Percentiles rank a stretch among this genome's conserved stretches.
phyloP scores from a whole-genome alignment of 2,329 filamentous ascomycete genomes.

The Pezizomycotina sp. region DNA sequence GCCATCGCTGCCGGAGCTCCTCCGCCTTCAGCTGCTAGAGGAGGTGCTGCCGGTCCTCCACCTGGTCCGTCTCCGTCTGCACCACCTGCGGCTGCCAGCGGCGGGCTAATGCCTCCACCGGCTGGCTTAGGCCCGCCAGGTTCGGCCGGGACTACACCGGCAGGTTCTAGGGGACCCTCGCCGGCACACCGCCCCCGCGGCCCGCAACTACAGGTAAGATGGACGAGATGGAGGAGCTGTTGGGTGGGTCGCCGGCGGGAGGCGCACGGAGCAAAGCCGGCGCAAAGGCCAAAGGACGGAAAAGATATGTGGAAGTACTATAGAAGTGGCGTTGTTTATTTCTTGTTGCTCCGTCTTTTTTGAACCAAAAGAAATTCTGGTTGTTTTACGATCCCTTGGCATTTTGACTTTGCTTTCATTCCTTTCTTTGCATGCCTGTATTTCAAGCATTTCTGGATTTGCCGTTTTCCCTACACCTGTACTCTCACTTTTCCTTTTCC shows the following conservation, averaged over 20 bases:
- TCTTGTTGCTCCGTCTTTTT: slow-evolving; percentile 1
- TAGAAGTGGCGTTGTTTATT: slow-evolving; percentile 26
- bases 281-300: slow-evolving; percentile 63
- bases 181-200: slow-evolving; percentile 48
- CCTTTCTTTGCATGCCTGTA: background rate
- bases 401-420: background rate
- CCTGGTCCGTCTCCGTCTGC: slow-evolving; percentile 10
- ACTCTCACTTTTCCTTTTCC: too few species aligned
- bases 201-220: slow-evolving; percentile 72
- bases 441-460: background rate
- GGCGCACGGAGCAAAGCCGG: slow-evolving; percentile 34
- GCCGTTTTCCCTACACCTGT: background rate
- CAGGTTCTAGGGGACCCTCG: slow-evolving; percentile 29
- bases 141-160: slow-evolving; percentile 28
- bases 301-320: slow-evolving; percentile 94
- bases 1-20: slow-evolving; percentile 17
- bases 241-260: slow-evolving; percentile 50
- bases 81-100: slow-evolving; percentile 21
- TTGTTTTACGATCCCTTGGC: background rate
- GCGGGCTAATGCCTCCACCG: slow-evolving; percentile 22
- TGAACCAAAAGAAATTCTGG: background rate
- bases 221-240: slow-evolving; percentile 85
- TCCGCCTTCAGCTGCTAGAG: slow-evolving; percentile 5
- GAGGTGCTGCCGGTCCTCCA: slow-evolving; percentile 5
- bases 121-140: slow-evolving; percentile 27